Conservation (phyloP, 2,329 filamentous ascomycete species). For the Geosmithia flava region DNA sequence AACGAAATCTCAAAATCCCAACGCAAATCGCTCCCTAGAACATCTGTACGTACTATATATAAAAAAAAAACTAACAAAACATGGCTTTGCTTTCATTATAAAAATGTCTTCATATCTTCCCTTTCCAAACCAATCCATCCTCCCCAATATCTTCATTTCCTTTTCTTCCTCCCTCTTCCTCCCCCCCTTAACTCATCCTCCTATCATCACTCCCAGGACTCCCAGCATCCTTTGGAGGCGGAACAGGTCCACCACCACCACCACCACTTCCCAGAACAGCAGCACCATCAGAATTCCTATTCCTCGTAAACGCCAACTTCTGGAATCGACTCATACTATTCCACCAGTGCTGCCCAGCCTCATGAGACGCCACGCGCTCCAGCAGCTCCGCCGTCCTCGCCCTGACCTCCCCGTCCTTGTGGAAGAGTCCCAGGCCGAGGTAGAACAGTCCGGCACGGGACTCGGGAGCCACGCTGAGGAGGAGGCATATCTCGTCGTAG, state of each 20-base stretch:
- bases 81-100: no score
- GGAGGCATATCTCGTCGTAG: constrained; percentile 76
- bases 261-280: no score
- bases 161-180: no score
- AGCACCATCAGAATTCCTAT: constrained; percentile 18
- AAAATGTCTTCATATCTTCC: no score
- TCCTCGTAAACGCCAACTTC: constrained; percentile 75
- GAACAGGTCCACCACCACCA: background rate
- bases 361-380: constrained; percentile 72
- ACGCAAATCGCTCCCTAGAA: no score
- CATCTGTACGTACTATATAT: no score
- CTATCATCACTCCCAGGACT: background rate
- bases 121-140: no score
- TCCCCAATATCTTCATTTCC: no score
- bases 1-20: no score
- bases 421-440: constrained; percentile 79
- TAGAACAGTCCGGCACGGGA: constrained; percentile 85
- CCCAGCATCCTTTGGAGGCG: constrained; percentile 24
- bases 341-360: constrained; percentile 92
- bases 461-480: constrained; percentile 73
- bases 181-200: no score
- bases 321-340: constrained; percentile 73
- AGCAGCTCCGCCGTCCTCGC: constrained; percentile 66
- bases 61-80: no score
- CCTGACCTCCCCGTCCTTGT: constrained; percentile 72